Base-by-base conservation (phyloP, 1,139 yeast species). In the Taiozyma sp. region DNA sequence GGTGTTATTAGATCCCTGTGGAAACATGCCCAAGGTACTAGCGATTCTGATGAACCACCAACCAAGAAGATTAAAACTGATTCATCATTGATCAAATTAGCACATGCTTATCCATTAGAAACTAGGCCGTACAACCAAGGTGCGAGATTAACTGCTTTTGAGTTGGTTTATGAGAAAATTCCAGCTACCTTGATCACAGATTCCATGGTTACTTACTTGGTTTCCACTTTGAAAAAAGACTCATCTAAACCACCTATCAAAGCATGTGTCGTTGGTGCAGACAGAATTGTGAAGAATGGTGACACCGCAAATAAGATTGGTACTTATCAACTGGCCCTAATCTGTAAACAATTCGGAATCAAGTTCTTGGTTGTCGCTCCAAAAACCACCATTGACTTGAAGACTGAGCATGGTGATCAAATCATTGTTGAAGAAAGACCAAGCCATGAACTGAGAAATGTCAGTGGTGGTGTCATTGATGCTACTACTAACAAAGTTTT, bases 91-190 rank as follows among this genome's bases (percentile, higher is more conserved):
- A 58, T 53, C 32, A 71, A n/a, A 47, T 73, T 69, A 64, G 71
- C 81, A 16, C 90, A 83, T 53, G 95, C 87, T 0, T 93, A 83
- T 63, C 95, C 97, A 9, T 79, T 93, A 62, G 99, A 93, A 67
- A 93, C 99, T 0, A 79, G 99, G 62, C 99, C 99, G 0, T 93
- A 93, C 67, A 91, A 92, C 67, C 98, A 93, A 70, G 99, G 99
- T 6, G 91, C 98, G 0, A 80, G 96, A 60, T 75, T 93, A 56
- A 93, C 98, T 1, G 91, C 97, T 0, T 93, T 84, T 66, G 99
- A 93, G 66, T 76, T 93, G 48, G 83, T 87, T 19, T 85, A 88
- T 60, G 98, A 93, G 57, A 66, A 79, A 32, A 89, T 93, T 47
- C 98, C 98, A 8, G 83, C 95, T 50, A 88, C 96, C 1, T 74